These are phyloP conservation scores for Chaetomium sp. DNA, from an alignment of 2,329 filamentous ascomycete genomes.

Conservation along the genomic window DNA sequence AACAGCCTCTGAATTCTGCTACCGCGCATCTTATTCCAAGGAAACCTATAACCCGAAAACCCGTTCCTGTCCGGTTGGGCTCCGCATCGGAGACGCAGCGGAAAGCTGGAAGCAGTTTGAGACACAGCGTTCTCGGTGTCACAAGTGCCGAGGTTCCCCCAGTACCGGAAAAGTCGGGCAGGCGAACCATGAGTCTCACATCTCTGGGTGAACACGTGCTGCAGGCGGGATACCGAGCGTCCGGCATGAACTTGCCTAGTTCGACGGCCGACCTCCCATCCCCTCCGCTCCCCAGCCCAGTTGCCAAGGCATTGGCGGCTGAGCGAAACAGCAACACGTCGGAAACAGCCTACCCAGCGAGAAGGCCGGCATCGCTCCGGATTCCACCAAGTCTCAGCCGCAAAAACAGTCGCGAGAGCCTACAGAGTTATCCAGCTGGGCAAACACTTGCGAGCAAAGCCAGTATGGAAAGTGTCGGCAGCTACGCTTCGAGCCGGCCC, in stretches of 20 bases:
- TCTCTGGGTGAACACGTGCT: conserved; percentile 25
- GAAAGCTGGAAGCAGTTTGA: conserved; percentile 4
- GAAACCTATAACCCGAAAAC: conserved; percentile 30
- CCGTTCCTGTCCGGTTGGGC: conserved; percentile 22
- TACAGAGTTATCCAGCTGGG: conserved; percentile 21
- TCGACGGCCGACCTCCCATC: conserved; percentile 15
- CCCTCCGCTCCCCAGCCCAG: conserved; percentile 24
- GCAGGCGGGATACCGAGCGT: conserved; percentile 17
- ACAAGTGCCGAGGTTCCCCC: neutral
- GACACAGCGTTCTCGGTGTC: neutral
- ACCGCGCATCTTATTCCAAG: conserved; percentile 27
- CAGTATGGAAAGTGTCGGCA: conserved; percentile 28
- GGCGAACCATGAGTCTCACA: conserved; percentile 29
- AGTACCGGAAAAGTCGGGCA: conserved; percentile 3
- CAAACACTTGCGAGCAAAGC: conserved; percentile 22
- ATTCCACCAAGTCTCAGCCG: conserved; percentile 29
- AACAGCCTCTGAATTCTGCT: conserved; percentile 23
- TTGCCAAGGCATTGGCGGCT: conserved; percentile 23
- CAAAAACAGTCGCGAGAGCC: conserved; percentile 28
- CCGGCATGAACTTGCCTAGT: conserved; percentile 4
- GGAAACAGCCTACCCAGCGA: conserved; percentile 38
- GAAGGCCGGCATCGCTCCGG: conserved; percentile 30
- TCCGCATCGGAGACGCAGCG: conserved; percentile 5
- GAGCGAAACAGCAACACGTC: conserved; percentile 30
- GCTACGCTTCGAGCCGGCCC: conserved; percentile 19